These are phyloP conservation scores for Leptographium galeiforme DNA, from an alignment of 2,329 filamentous ascomycete genomes.

Conservation along the genomic window DNA sequence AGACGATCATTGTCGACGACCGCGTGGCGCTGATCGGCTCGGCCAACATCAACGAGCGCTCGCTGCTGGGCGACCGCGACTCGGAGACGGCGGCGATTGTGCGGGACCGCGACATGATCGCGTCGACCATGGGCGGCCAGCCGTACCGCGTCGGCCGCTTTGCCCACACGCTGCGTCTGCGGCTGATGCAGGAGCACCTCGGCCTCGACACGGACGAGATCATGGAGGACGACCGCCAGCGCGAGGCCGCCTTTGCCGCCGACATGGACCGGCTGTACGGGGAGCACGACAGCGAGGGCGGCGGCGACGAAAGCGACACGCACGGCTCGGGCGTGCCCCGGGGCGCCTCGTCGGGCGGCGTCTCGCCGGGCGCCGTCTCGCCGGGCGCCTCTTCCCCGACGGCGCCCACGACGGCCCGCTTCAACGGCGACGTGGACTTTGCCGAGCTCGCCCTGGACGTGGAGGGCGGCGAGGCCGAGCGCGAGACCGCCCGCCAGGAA, in stretches of 20 bases:
- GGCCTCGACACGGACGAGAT: slow-evolving; percentile 92
- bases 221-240: slow-evolving; percentile 61
- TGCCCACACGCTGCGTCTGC: slow-evolving; percentile 81
- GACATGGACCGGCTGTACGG: slow-evolving; percentile 52
- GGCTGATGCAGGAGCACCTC: slow-evolving; percentile 91
- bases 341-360: too few relatives aligned
- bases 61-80: slow-evolving; percentile 82
- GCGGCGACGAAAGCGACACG: background rate
- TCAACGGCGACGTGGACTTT: background rate
- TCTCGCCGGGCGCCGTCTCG: too few relatives aligned
- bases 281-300: slow-evolving; percentile 32
- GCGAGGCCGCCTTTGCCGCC: slow-evolving; percentile 37
- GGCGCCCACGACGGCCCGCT: background rate
- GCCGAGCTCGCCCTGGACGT: too few relatives aligned
- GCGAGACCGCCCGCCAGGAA: slow-evolving; percentile 17
- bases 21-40: slow-evolving; percentile 88
- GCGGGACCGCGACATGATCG: slow-evolving; percentile 83
- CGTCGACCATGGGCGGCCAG: slow-evolving; percentile 79
- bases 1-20: slow-evolving; percentile 92
- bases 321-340: slow-evolving; percentile 2
- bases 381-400: too few relatives aligned
- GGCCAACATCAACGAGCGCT: slow-evolving; percentile 96
- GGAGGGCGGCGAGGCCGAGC: background rate
- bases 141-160: slow-evolving; percentile 87
- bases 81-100: slow-evolving; percentile 86